phyloP scores from a whole-genome alignment of 352 stramenopile species.

The Phytopythium boreale region DNA sequence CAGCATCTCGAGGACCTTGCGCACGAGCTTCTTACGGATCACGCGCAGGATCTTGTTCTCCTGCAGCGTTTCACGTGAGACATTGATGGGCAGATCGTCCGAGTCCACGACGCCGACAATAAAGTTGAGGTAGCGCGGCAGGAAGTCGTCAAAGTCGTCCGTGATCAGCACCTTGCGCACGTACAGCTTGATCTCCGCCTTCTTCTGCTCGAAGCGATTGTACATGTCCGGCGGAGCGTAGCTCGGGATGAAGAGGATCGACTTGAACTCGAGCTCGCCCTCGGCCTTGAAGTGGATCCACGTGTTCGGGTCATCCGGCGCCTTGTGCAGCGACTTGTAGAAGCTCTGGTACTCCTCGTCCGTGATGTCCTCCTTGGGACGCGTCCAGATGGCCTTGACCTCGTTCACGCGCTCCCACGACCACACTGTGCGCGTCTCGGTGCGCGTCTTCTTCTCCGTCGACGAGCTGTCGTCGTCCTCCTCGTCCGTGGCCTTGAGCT shows the following conservation, averaged over 20 bases:
- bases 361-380: conserved; percentile 94
- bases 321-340: conserved; percentile 95
- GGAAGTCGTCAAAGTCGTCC: conserved; percentile 97
- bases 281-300: conserved; percentile 99
- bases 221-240: conserved; percentile 86
- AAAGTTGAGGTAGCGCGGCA: conserved; percentile 99
- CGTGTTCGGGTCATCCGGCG: conserved; percentile 79
- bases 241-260: conserved; percentile 96
- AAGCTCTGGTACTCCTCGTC: conserved; percentile 99
- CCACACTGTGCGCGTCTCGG: conserved; percentile 93
- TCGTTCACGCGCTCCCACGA: conserved; percentile 97
- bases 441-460: conserved; percentile 80
- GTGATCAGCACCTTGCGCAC: conserved; percentile 99
- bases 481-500: conserved; percentile 84
- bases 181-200: conserved; percentile 96
- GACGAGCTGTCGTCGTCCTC: conserved; percentile 44
- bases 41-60: conserved; percentile 99
- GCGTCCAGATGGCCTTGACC: conserved; percentile 97
- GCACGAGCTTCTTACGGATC: conserved; percentile 99
- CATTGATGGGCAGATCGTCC: conserved; percentile 99
- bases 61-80: conserved; percentile 98
- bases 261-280: conserved; percentile 99
- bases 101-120: conserved; percentile 98
- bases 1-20: conserved; percentile 99
- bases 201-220: conserved; percentile 90